Percentiles rank a stretch among this genome's conserved stretches.
Evolutionary conservation across 306 rosid genomes (phyloP).

Genomic region (Malus sieversii): DNA sequence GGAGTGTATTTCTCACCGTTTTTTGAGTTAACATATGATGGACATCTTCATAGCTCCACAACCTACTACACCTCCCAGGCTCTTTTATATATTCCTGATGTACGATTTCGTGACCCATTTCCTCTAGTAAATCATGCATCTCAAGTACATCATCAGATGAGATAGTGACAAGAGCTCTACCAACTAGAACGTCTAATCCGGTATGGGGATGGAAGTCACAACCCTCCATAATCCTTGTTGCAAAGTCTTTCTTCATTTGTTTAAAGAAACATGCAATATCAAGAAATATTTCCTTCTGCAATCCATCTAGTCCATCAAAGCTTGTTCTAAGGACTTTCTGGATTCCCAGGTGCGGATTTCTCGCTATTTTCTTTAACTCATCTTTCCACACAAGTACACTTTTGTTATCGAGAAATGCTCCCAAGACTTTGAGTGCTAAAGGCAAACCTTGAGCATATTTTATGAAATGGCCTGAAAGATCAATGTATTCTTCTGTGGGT

Average conservation of each 20-base stretch:
- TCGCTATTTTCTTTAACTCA: slow-evolving; percentile 3
- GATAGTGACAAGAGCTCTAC: slow-evolving; percentile 18
- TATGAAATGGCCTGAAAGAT: neutral
- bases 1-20: neutral
- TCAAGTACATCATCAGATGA: neutral
- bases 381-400: neutral
- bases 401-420: neutral
- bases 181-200: slow-evolving; percentile 25
- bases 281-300: slow-evolving; percentile 24
- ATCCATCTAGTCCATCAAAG: slow-evolving; percentile 15
- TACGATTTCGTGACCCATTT: neutral
- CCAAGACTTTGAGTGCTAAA: slow-evolving; percentile 1
- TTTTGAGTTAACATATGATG: slow-evolving; percentile 1
- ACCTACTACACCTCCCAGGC: neutral
- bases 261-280: slow-evolving; percentile 36
- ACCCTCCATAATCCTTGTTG: slow-evolving; percentile 4
- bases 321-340: slow-evolving; percentile 6
- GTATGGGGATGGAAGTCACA: slow-evolving; percentile 18
- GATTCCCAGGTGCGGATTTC: neutral
- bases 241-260: slow-evolving; percentile 21
- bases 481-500: neutral
- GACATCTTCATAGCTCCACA: neutral
- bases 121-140: neutral
- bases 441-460: slow-evolving; percentile 4
- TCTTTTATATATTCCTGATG: neutral